phyloP scores from a whole-genome alignment of 768 basidiomycete species.

The Agaricus bisporus region DNA sequence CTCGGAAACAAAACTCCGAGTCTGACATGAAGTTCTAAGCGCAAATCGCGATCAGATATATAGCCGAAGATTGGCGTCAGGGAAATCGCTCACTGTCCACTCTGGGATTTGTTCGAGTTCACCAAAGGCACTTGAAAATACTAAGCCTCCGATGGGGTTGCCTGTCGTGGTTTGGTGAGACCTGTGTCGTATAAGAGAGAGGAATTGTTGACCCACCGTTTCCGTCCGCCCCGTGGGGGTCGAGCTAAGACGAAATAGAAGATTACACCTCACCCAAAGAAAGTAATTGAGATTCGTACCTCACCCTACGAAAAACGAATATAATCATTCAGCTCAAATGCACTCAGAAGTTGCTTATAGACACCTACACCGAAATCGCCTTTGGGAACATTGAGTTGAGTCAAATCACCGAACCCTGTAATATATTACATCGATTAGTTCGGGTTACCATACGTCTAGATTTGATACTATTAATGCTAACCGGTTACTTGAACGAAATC shows the following conservation, averaged over 20 bases:
- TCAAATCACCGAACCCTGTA: constrained; percentile 57
- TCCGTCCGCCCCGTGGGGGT: constrained; percentile 62
- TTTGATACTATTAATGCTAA: constrained; percentile 13
- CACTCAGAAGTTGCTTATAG: no score
- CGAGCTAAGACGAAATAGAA: constrained; percentile 33
- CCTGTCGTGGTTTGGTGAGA: constrained; percentile 19
- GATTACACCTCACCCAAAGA: neutral
- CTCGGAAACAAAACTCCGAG: constrained; percentile 66
- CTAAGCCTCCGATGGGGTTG: constrained; percentile 59
- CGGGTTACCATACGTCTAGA: neutral
- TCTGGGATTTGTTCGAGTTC: constrained; percentile 53
- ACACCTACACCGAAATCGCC: constrained; percentile 48
- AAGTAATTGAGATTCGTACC: constrained; percentile 10
- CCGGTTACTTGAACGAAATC: constrained; percentile 72
- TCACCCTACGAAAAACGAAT: constrained; percentile 17
- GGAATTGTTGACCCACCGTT: constrained; percentile 28
- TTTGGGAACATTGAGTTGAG: constrained; percentile 54
- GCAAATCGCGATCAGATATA: neutral
- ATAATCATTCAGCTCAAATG: neutral
- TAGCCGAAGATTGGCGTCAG: neutral
- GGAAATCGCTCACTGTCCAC: constrained; percentile 52
- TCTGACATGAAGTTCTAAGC: constrained; percentile 55
- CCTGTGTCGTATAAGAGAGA: neutral
- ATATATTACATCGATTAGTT: neutral
- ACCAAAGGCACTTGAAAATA: constrained; percentile 71